These are phyloP conservation scores for Saccharum hybrid DNA, from an alignment of 202 grass and related monocot genomes.

Conservation along the genomic window DNA sequence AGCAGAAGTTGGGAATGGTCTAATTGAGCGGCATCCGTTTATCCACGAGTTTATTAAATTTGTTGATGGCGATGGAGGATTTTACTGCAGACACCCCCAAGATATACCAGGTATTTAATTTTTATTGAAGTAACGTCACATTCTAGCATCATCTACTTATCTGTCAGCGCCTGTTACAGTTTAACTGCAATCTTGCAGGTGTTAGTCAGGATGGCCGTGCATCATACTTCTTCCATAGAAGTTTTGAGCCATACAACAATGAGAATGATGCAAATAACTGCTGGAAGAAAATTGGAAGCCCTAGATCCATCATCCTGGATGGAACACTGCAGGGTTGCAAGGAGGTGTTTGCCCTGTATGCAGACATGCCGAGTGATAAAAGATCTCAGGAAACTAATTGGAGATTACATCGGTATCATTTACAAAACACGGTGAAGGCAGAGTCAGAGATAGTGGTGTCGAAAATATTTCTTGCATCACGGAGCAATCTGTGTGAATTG, in stretches of 20 bases:
- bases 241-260: slow-evolving; percentile 39
- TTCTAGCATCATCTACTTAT: slow-evolving; percentile 17
- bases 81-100: slow-evolving; percentile 62
- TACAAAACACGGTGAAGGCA: slow-evolving; percentile 45
- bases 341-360: slow-evolving; percentile 60
- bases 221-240: slow-evolving; percentile 87
- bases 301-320: slow-evolving; percentile 58
- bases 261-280: slow-evolving; percentile 45
- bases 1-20: slow-evolving; percentile 67
- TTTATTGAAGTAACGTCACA: slow-evolving; percentile 26
- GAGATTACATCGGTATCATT: slow-evolving; percentile 71
- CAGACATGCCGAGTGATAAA: slow-evolving; percentile 27
- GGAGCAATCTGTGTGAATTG: slow-evolving; percentile 32
- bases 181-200: slow-evolving; percentile 58
- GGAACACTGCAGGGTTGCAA: slow-evolving; percentile 60
- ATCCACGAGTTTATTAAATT: slow-evolving; percentile 74
- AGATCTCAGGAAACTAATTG: slow-evolving; percentile 58
- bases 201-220: slow-evolving; percentile 58
- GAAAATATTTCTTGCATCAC: slow-evolving; percentile 59
- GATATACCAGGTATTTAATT: slow-evolving; percentile 68
- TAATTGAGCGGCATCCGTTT: slow-evolving; percentile 71
- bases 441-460: slow-evolving; percentile 68
- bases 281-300: slow-evolving; percentile 61
- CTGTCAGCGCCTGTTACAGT: slow-evolving; percentile 19
- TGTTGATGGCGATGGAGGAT: slow-evolving; percentile 47